Evolutionary conservation across 805 yeast genomes (phyloP).

Genomic region (Candida dajiaensis): DNA sequence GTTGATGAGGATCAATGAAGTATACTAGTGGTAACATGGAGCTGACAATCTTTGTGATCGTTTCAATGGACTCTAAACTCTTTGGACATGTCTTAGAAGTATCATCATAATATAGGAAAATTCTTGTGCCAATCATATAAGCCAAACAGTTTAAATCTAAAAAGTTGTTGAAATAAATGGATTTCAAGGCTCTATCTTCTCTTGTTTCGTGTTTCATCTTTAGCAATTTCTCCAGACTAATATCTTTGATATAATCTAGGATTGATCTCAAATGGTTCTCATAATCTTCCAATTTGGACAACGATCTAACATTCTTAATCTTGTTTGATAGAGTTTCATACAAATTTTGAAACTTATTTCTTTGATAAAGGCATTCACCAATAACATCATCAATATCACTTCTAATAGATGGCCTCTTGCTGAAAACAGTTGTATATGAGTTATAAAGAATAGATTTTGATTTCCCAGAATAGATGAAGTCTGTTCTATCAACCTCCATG

Average conservation of each 20-base stretch:
- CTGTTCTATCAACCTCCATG: constrained; percentile 1
- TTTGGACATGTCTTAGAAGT: not conserved
- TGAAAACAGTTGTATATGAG: not conserved
- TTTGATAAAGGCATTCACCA: constrained; percentile 2
- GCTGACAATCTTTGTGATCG: constrained; percentile 1
- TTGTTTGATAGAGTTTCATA: constrained; percentile 1
- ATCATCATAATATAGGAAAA: constrained; percentile 4
- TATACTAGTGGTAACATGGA: constrained; percentile 6
- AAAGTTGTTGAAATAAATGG: constrained; percentile 6
- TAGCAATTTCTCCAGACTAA: constrained; percentile 4
- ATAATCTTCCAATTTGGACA: constrained; percentile 1
- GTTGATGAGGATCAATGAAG: constrained; percentile 10
- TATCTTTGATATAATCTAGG: constrained; percentile 2
- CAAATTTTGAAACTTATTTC: constrained; percentile 1
- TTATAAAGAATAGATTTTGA: not conserved
- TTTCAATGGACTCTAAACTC: constrained; percentile 3
- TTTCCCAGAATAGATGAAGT: not conserved
- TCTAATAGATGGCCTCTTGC: not conserved
- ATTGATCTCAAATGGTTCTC: constrained; percentile 1
- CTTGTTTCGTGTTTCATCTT: constrained; percentile 2
- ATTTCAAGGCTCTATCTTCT: constrained; percentile 2
- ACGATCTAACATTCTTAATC: constrained; percentile 7
- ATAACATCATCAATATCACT: not conserved
- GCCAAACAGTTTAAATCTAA: constrained; percentile 7
- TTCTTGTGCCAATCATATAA: constrained; percentile 4